A percentile compares a stretch with the other conserved stretches of the same genome.
phyloP scores from a whole-genome alignment of 768 basidiomycete genomes.

The Vishniacozyma victoriae region DNA sequence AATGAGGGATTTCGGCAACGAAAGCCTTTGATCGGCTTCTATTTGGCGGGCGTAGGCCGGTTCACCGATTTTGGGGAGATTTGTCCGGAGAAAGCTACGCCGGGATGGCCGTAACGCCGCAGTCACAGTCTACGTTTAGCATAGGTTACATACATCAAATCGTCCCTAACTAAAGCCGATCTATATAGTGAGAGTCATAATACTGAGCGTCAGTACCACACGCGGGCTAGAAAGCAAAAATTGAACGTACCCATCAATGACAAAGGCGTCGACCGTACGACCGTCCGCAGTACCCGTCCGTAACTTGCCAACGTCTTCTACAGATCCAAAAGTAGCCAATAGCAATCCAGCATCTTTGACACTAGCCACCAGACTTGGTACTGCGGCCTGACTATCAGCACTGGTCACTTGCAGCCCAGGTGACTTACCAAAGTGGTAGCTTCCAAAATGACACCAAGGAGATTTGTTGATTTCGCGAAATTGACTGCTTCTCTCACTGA shows the following conservation, averaged over 20 bases:
- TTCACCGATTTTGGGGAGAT: too few species aligned
- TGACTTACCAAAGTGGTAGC: constrained; percentile 71
- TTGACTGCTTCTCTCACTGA: constrained; percentile 88
- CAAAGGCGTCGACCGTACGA: constrained; percentile 36
- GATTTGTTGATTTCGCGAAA: constrained; percentile 85
- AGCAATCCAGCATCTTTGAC: constrained; percentile 84
- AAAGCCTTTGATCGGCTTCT: too few species aligned
- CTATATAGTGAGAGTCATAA: constrained; percentile 12
- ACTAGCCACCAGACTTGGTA: constrained; percentile 81
- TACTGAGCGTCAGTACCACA: background rate
- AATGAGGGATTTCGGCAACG: too few species aligned
- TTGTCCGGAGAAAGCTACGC: too few species aligned
- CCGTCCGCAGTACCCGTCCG: constrained; percentile 28
- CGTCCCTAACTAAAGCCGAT: too few species aligned
- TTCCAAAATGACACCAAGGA: constrained; percentile 85
- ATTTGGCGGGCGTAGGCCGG: too few species aligned
- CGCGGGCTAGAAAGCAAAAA: background rate
- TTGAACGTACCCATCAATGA: constrained; percentile 37
- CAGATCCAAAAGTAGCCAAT: constrained; percentile 71
- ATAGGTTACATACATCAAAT: too few species aligned
- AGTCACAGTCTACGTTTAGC: too few species aligned
- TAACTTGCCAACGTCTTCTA: constrained; percentile 48
- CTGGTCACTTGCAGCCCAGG: constrained; percentile 1
- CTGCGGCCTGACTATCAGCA: constrained; percentile 59
- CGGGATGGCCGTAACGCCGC: too few species aligned